These are phyloP conservation scores for Pyrenophora graminea DNA, from an alignment of 2,329 filamentous ascomycete genomes.

Conservation along the genomic window DNA sequence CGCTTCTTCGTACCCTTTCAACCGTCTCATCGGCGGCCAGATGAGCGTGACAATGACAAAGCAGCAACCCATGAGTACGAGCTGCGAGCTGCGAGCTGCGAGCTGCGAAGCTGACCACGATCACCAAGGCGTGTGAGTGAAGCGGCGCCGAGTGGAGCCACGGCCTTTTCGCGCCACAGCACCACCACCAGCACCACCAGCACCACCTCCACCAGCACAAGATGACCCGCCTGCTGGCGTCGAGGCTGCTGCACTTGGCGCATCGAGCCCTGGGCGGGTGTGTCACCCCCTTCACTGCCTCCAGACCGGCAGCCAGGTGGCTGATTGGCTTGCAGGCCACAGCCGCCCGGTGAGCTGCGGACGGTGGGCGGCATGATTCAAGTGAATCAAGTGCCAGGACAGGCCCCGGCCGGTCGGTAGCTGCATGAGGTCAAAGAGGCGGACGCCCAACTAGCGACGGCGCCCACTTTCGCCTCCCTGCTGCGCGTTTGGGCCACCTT, in stretches of 20 bases:
- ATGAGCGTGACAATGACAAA: conserved; percentile 4
- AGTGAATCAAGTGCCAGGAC: conserved; percentile 28
- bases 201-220: not conserved
- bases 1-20: no score
- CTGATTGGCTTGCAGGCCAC: conserved; percentile 25
- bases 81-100: conserved; percentile 10
- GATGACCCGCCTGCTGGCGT: conserved; percentile 13
- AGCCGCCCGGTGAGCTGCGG: conserved; percentile 33
- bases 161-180: conserved; percentile 17
- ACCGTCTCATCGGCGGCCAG: conserved; percentile 5
- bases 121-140: conserved; percentile 24
- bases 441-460: conserved; percentile 18
- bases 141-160: conserved; percentile 15
- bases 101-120: conserved; percentile 27
- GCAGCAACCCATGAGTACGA: not conserved
- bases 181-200: not conserved
- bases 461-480: conserved; percentile 33
- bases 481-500: conserved; percentile 18
- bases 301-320: conserved; percentile 11
- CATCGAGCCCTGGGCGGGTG: conserved; percentile 34
- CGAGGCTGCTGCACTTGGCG: conserved; percentile 37
- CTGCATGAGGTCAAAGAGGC: conserved; percentile 29
- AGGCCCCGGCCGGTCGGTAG: conserved; percentile 24
- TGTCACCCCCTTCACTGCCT: conserved; percentile 22
- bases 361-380: conserved; percentile 30